Conservation (phyloP, 768 basidiomycete species). For the Suillus decipiens region DNA sequence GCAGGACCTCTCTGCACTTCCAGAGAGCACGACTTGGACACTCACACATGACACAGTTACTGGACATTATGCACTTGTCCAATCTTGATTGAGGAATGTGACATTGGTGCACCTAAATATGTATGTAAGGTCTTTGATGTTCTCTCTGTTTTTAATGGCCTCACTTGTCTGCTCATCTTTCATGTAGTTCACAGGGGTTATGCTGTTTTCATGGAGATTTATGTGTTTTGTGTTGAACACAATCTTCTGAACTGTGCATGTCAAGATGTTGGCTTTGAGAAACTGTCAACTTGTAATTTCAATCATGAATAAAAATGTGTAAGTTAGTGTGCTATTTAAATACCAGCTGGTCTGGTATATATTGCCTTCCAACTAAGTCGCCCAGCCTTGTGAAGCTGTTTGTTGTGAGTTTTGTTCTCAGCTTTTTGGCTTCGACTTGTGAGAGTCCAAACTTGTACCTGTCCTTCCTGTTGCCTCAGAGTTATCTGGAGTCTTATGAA, state of each 20-base stretch:
- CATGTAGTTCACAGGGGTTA: too few species aligned
- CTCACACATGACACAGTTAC: neutral
- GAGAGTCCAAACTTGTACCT: slow-evolving; percentile 46
- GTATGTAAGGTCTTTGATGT: too few species aligned
- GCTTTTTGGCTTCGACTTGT: neutral
- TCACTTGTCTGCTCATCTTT: too few species aligned
- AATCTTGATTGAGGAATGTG: too few species aligned
- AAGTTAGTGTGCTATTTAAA: neutral
- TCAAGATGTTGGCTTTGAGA: too few species aligned
- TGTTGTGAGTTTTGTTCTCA: neutral
- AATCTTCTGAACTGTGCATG: too few species aligned
- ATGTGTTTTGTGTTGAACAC: too few species aligned
- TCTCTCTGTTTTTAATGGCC: too few species aligned
- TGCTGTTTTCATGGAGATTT: too few species aligned
- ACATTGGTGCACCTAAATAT: too few species aligned
- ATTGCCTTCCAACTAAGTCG: neutral
- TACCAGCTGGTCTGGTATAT: neutral
- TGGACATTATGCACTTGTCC: neutral
- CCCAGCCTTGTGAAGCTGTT: neutral
- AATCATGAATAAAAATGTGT: slow-evolving; percentile 2
- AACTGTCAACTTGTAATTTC: too few species aligned
- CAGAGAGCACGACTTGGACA: neutral
- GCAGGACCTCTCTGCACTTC: neutral
- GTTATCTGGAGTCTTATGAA: too few species aligned
- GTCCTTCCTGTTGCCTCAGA: slow-evolving; percentile 35